These are phyloP conservation scores for Phytophthora vignae DNA, from an alignment of 352 stramenopile genomes.

Conservation along the genomic window DNA sequence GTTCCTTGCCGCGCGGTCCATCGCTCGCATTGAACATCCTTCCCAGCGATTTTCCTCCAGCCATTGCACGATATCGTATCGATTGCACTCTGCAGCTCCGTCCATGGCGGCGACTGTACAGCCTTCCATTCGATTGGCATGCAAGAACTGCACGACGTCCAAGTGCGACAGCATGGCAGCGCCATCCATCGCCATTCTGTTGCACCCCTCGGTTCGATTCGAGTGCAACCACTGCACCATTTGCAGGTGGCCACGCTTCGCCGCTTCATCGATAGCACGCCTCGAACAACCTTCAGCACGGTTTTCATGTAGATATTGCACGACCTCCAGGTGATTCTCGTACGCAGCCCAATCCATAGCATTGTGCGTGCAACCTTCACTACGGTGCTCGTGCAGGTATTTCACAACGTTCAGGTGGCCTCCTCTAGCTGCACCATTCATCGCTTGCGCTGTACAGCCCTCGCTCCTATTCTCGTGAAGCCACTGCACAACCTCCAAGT, in stretches of 20 bases:
- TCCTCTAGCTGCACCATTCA: conserved; percentile 34
- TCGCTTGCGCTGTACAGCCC: conserved; percentile 29
- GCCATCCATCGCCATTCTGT: conserved; percentile 40
- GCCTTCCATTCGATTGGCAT: conserved; percentile 36
- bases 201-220: conserved; percentile 34
- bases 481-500: conserved; percentile 38
- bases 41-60: conserved; percentile 35
- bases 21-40: conserved; percentile 40
- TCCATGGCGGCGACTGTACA: conserved; percentile 39
- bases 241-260: conserved; percentile 27
- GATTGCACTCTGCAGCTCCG: conserved; percentile 25
- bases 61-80: conserved; percentile 32
- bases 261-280: conserved; percentile 36
- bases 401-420: conserved; percentile 29
- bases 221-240: conserved; percentile 39
- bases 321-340: conserved; percentile 28
- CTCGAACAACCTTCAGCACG: conserved; percentile 36
- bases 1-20: conserved; percentile 36
- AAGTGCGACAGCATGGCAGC: conserved; percentile 36
- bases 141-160: conserved; percentile 41
- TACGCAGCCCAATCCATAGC: conserved; percentile 42
- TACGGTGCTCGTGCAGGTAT: conserved; percentile 40
- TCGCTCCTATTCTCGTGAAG: conserved; percentile 35
- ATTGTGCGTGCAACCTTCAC: conserved; percentile 36
- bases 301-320: conserved; percentile 38